Evolutionary conservation across 2,329 filamentous ascomycete species (phyloP).

Genomic region (Ceratocystis variospora): DNA sequence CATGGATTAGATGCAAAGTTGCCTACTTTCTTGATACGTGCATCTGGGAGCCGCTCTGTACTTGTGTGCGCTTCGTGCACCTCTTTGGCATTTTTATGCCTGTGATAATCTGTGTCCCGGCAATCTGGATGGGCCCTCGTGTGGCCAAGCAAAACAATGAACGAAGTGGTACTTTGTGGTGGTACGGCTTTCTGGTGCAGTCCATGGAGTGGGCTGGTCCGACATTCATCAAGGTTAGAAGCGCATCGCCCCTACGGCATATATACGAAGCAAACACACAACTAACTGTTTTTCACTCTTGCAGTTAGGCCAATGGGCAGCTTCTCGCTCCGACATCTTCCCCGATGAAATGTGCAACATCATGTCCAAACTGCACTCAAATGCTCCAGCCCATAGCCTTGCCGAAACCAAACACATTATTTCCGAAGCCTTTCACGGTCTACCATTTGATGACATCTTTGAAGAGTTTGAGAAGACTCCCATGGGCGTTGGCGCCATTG

Average conservation of each 20-base stretch:
- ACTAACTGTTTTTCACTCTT: neutral
- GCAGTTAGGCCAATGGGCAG: conserved; percentile 92
- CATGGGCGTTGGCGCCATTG: conserved; percentile 87
- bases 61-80: conserved; percentile 75
- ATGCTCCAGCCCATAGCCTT: conserved; percentile 84
- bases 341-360: conserved; percentile 79
- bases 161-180: conserved; percentile 73
- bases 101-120: conserved; percentile 66
- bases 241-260: neutral
- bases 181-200: conserved; percentile 77
- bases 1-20: conserved; percentile 43
- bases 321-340: conserved; percentile 91
- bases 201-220: conserved; percentile 89
- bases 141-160: conserved; percentile 55
- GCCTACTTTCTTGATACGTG: conserved; percentile 57
- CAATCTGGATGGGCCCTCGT: conserved; percentile 62
- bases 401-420: conserved; percentile 66
- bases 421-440: conserved; percentile 64
- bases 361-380: conserved; percentile 90
- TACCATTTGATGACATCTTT: conserved; percentile 79
- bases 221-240: conserved; percentile 80
- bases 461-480: conserved; percentile 86
- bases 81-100: conserved; percentile 81
- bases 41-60: conserved; percentile 76
- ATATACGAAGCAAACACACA: neutral